Conservation (phyloP, 768 basidiomycete species). For the Gloeopeniophorella convolvens region DNA sequence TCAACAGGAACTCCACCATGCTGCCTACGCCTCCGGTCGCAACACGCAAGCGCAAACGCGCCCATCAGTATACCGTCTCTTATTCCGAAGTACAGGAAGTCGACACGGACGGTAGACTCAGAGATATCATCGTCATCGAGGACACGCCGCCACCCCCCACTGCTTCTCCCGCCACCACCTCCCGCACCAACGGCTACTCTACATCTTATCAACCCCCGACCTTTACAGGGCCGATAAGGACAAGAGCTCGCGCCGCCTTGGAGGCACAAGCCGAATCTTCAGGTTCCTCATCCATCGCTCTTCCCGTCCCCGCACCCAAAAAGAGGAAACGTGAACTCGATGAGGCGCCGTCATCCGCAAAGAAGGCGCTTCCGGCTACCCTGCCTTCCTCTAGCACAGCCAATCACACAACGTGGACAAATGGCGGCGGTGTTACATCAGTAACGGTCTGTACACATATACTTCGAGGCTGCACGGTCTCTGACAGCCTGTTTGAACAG, state of each 20-base stretch:
- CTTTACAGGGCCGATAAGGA: constrained; percentile 71
- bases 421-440: constrained; percentile 53
- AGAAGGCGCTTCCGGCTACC: constrained; percentile 49
- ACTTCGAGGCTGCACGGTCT: constrained; percentile 26
- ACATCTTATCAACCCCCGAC: constrained; percentile 74
- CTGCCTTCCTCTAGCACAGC: constrained; percentile 45
- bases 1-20: constrained; percentile 40
- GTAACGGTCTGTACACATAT: constrained; percentile 53
- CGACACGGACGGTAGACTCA: constrained; percentile 65
- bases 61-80: constrained; percentile 73
- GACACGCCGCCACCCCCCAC: constrained; percentile 85
- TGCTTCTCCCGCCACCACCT: constrained; percentile 61
- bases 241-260: constrained; percentile 79
- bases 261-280: constrained; percentile 75
- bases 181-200: constrained; percentile 65
- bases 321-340: constrained; percentile 76
- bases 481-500: constrained; percentile 33
- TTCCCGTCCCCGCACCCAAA: constrained; percentile 69
- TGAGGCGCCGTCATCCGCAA: constrained; percentile 63
- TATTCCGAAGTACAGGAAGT: constrained; percentile 88
- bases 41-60: constrained; percentile 78
- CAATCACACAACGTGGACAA: constrained; percentile 60
- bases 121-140: constrained; percentile 90
- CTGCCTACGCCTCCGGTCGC: constrained; percentile 67
- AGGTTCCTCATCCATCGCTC: constrained; percentile 53